These are phyloP conservation scores for Xerocomellus dryophilus DNA, from an alignment of 768 basidiomycete species.

Conservation along the genomic window DNA sequence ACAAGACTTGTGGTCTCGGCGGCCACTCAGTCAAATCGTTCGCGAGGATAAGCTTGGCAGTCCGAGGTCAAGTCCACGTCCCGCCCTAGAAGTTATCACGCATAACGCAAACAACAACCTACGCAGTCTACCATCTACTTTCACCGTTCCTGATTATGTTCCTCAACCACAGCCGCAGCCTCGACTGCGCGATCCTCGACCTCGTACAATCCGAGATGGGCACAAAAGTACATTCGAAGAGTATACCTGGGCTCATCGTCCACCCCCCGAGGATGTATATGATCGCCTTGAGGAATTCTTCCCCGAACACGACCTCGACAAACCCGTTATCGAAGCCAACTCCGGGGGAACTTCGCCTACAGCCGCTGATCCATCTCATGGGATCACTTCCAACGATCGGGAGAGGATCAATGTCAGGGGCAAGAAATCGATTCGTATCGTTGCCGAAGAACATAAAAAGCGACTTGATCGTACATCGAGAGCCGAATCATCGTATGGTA, in stretches of 20 bases:
- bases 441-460: slow-evolving; percentile 85
- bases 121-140: slow-evolving; percentile 19
- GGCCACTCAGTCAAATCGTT: slow-evolving; percentile 30
- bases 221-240: slow-evolving; percentile 56
- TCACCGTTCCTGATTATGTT: slow-evolving; percentile 18
- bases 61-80: slow-evolving; percentile 24
- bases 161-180: slow-evolving; percentile 13
- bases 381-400: slow-evolving; percentile 34
- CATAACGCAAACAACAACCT: slow-evolving; percentile 14
- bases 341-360: slow-evolving; percentile 81
- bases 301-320: slow-evolving; percentile 93
- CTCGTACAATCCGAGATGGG: slow-evolving; percentile 31
- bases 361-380: slow-evolving; percentile 47
- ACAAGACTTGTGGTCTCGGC: slow-evolving; percentile 31
- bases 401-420: slow-evolving; percentile 48
- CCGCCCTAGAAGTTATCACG: slow-evolving; percentile 32
- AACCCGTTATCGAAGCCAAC: slow-evolving; percentile 86
- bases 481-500: slow-evolving; percentile 49
- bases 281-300: slow-evolving; percentile 93
- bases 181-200: slow-evolving; percentile 15
- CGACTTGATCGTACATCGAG: slow-evolving; percentile 68
- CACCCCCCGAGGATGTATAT: slow-evolving; percentile 88
- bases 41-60: slow-evolving; percentile 20
- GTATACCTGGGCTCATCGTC: slow-evolving; percentile 85
- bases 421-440: slow-evolving; percentile 90